Evolutionary conservation across 208 protist species (phyloP), one percentile per base, ranked within the genome.

Genomic region (Herpetomonas samuelpessoai): DNA sequence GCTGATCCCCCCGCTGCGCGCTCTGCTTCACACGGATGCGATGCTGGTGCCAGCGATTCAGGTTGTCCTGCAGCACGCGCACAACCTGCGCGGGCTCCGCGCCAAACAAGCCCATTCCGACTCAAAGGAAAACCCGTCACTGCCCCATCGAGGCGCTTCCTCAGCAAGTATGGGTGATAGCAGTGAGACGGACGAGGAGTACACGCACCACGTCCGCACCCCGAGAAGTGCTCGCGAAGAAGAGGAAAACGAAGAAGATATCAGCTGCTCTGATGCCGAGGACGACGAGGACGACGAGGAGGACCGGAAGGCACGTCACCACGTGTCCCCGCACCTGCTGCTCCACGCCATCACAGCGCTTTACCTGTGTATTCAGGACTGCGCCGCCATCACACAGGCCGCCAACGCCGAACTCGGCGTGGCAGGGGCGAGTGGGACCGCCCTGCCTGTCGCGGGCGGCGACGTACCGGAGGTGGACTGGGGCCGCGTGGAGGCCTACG

Each of bases 21-120:
- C 83, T 0, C 62, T 94, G 25, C 78, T 94, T 46, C 88, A 94
- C 77, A 88, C 82, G 3, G 63, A 83, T 28, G 81, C 76, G 25
- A 57, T 92, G n/a, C 64, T 91, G 12, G 71, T 81, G n/a, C 66
- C 78, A 4, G 79, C 86, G 4, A 62, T 88, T 10, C 68, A 76
- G 65, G 25, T 79, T 0, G 38, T 93, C 10, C 74, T 79, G 52
- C 6, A 57, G 57, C 81, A 74, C 62, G 19, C 64, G n/a, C 16
- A 46, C 30, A 16, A 71, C 27, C 57, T 19, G 47, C 24, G 44
- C 62, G 38, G 27, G 14, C 6, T 56, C 62, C 4, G 9, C 22
- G 50, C 24, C 10, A 28, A 24, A 24, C 10, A 14, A 16, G 45
- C 3, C 26, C 25, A 6, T 51, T 7, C 12, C 10, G 22, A 51